Conservation (phyloP, 139 green algal species). For the Auxenochlorella pyrenoidosa region DNA sequence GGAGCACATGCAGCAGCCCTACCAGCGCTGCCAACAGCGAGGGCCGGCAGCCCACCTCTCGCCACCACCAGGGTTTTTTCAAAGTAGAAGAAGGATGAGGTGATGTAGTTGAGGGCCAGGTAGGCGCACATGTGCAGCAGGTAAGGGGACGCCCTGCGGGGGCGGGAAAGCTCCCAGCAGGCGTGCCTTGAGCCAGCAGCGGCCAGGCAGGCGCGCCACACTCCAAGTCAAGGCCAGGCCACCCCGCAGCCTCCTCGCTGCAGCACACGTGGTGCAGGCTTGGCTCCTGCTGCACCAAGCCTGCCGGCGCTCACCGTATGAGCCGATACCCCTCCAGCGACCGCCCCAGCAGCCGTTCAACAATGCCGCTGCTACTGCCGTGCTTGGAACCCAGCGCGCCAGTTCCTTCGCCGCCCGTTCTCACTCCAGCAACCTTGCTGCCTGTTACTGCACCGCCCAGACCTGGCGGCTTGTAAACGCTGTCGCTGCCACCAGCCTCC, state of each 20-base stretch:
- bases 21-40: too few species aligned
- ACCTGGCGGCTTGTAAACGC: not conserved
- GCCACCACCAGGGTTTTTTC: constrained; percentile 69
- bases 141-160: constrained; percentile 59
- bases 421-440: not conserved
- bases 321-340: constrained; percentile 59
- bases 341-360: constrained; percentile 21
- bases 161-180: not conserved
- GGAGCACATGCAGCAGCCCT: too few species aligned
- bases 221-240: too few species aligned
- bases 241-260: too few species aligned
- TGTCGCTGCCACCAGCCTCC: not conserved
- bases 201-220: too few species aligned
- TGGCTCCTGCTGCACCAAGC: too few species aligned
- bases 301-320: constrained; percentile 34
- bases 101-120: constrained; percentile 66
- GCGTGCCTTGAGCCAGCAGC: not conserved
- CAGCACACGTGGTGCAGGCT: too few species aligned
- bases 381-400: not conserved
- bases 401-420: not conserved
- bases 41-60: constrained; percentile 30
- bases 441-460: not conserved
- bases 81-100: constrained; percentile 83
- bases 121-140: constrained; percentile 73
- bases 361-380: not conserved